Base-by-base conservation (phyloP, 768 basidiomycete species). In the Amyloporia xantha region DNA sequence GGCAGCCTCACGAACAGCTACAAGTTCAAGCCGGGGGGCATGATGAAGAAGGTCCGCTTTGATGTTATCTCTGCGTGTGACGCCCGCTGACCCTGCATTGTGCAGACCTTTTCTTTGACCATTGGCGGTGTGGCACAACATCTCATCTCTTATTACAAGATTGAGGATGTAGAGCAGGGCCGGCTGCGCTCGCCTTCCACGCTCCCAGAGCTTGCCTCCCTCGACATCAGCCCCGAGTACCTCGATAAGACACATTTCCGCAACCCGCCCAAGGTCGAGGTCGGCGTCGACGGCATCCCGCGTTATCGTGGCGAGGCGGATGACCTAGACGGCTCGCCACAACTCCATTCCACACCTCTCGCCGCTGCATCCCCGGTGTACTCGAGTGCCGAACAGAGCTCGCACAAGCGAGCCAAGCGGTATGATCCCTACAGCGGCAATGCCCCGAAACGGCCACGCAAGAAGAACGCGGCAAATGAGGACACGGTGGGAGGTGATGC, bases 1-100 rank as follows among this genome's bases (percentile, higher is more conserved):
- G 94, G 94, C 26, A 92, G 90, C 59, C 68, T 97, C 60, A 96
- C 93, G 7, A 93, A 91, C 68, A 86, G 81, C 63, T 86, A 88
- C 75, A 91, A 91, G 67, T 97, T 95, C 77, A 95, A 94, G 62
- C 66, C 76, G 0, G 86, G 91, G 49, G 95, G 95, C 5, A 77
- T 98, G 65, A 91, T 97, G 82, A 98, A 98, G 75, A 96, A 97
- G 81, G 95, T 92, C 39, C 57, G 79, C 66, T 33, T 20, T 23
- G 25, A 6, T 12, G 17, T 36, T 37, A 13, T 54, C 39, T 38
- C 17, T 39, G 41, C 36, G 44, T 26, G 4, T n/a, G n/a, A n/a
- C n/a, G n/a, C 19, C 21, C 38, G 20, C 38, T 15, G 9, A 40
- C 7, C 20, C 15, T 40, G 13, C 17, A 7, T 40, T 19, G 38